A percentile compares a stretch with the other conserved stretches of the same genome.
These are phyloP conservation scores for Lepidopterella palustris DNA, from an alignment of 495 filamentous ascomycete species.

Conservation along the genomic window DNA sequence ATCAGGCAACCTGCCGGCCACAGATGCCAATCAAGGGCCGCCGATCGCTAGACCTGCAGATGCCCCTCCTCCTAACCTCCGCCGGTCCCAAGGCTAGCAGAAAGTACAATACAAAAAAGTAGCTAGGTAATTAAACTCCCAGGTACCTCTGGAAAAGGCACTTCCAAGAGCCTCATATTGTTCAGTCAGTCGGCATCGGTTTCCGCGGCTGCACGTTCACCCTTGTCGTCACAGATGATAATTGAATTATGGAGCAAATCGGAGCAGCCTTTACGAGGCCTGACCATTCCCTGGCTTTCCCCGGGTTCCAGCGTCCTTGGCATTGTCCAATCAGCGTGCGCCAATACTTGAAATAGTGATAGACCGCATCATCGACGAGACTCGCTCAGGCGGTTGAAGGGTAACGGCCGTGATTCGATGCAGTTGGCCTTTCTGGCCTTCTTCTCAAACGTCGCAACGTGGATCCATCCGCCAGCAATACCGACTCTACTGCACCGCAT, in stretches of 20 bases:
- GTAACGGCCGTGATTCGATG: conserved; percentile 5
- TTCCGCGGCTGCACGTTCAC: background rate
- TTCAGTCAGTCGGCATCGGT: no score
- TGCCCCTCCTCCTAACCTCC: no score
- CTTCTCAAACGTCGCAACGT: conserved; percentile 12
- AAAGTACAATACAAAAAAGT: no score
- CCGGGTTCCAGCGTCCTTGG: background rate
- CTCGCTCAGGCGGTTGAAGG: background rate
- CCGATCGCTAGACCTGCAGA: background rate
- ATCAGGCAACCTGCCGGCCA: background rate
- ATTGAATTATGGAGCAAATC: background rate
- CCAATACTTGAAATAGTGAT: background rate
- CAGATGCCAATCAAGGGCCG: background rate
- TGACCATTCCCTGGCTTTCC: background rate
- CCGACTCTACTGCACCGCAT: background rate
- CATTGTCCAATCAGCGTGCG: conserved; percentile 3
- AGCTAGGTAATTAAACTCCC: no score
- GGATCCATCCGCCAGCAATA: conserved; percentile 6
- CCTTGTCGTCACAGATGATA: background rate
- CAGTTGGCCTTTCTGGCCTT: background rate
- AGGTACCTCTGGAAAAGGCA: background rate
- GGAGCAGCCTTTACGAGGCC: background rate
- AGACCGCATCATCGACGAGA: conserved; percentile 1
- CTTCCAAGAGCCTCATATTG: conserved; percentile 19
- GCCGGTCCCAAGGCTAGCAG: no score